Conservation (phyloP, 2,329 filamentous ascomycete species). For the Colletotrichum phormii region DNA sequence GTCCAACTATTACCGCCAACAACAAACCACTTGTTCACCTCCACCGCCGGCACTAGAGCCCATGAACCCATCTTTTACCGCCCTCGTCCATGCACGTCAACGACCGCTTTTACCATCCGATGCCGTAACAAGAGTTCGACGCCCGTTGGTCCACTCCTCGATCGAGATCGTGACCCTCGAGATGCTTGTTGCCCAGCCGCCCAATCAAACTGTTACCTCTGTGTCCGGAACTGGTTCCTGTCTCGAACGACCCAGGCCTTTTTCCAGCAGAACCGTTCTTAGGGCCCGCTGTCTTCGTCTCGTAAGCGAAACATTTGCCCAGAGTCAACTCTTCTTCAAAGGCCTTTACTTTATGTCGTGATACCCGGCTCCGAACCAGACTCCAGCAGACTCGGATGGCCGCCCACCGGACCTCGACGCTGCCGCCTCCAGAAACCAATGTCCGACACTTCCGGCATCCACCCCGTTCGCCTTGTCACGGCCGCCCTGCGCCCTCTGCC, state of each 20-base stretch:
- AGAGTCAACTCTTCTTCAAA: neutral
- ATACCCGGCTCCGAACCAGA: conserved; percentile 1
- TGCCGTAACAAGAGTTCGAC: conserved; percentile 18
- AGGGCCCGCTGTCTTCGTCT: conserved; percentile 1
- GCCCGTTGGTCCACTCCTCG: neutral
- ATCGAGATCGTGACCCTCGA: conserved; percentile 31
- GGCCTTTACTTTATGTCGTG: neutral
- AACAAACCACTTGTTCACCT: conserved; percentile 1
- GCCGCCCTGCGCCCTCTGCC: conserved; percentile 9
- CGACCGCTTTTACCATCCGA: conserved; percentile 26
- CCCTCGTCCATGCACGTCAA: conserved; percentile 33
- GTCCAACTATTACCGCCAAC: conserved; percentile 12
- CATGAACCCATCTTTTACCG: neutral
- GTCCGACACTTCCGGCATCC: conserved; percentile 32
- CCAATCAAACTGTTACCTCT: conserved; percentile 17
- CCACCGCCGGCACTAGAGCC: neutral
- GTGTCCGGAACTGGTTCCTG: conserved; percentile 16
- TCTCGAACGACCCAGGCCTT: neutral
- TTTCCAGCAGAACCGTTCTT: neutral
- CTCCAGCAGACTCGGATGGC: conserved; percentile 7
- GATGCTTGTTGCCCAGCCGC: neutral
- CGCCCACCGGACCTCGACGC: conserved; percentile 5
- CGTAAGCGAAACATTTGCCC: conserved; percentile 5
- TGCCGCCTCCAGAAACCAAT: conserved; percentile 22
- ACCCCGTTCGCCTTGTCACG: conserved; percentile 9